A percentile compares a stretch with the other conserved stretches of the same genome.
Evolutionary conservation across 2,329 filamentous ascomycete species (phyloP).

Genomic region (Dactylellina drechsleri): DNA sequence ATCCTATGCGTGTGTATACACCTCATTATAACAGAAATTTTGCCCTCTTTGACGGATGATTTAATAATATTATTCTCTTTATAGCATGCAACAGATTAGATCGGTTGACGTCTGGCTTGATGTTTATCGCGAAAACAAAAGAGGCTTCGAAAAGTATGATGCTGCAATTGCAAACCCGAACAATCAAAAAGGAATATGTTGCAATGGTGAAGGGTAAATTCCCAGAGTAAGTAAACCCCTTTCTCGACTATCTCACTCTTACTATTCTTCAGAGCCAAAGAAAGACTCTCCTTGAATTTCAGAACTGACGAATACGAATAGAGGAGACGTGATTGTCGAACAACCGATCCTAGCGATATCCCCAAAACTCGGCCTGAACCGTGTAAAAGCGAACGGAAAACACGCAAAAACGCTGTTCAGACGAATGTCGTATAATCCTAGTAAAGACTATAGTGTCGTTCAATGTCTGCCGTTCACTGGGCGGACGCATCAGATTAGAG

Average conservation of each 20-base stretch:
- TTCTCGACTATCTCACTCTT: neutral
- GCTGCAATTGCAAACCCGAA: slow-evolving; percentile 78
- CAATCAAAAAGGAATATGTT: slow-evolving; percentile 93
- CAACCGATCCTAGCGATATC: slow-evolving; percentile 94
- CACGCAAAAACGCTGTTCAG: slow-evolving; percentile 90
- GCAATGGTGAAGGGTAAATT: slow-evolving; percentile 91
- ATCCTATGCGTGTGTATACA: slow-evolving; percentile 65
- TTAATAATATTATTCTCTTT: slow-evolving; percentile 62
- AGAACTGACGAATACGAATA: neutral
- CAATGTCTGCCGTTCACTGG: slow-evolving; percentile 93
- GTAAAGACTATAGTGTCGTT: slow-evolving; percentile 90
- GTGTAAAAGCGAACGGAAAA: slow-evolving; percentile 93
- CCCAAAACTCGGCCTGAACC: slow-evolving; percentile 91
- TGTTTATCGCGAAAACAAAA: slow-evolving; percentile 93
- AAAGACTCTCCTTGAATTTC: neutral
- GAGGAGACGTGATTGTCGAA: slow-evolving; percentile 86
- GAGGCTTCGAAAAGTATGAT: slow-evolving; percentile 81
- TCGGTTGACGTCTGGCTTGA: slow-evolving; percentile 91
- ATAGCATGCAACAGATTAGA: slow-evolving; percentile 91
- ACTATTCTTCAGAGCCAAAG: neutral
- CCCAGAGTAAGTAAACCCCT: slow-evolving; percentile 68
- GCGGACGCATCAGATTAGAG: slow-evolving; percentile 91
- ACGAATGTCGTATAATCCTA: slow-evolving; percentile 88
- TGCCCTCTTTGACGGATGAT: too few relatives aligned
- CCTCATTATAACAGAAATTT: neutral